A percentile compares a stretch with the other conserved stretches of the same genome.
Evolutionary conservation across 1,284 basidiomycete genomes (phyloP).

Genomic region (Cystobasidium sp.): DNA sequence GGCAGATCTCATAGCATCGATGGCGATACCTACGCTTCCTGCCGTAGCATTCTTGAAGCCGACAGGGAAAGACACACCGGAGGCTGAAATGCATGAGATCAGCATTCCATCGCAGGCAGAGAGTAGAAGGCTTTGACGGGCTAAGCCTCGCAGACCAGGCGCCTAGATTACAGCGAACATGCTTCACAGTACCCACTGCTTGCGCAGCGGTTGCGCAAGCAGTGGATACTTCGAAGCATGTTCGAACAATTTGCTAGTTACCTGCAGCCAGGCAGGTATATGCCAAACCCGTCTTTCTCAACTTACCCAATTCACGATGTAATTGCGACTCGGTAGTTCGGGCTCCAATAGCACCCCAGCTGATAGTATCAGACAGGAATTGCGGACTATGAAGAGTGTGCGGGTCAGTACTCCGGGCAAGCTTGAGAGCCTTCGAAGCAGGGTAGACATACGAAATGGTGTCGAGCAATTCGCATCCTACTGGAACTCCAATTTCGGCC

Average conservation of each 20-base stretch:
- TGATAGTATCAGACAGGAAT: conserved; percentile 70
- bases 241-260: too few relatives aligned
- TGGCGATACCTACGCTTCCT: conserved; percentile 77
- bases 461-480: conserved; percentile 90
- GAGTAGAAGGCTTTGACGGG: too few relatives aligned
- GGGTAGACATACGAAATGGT: conserved; percentile 55
- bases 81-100: conserved; percentile 60
- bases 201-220: too few relatives aligned
- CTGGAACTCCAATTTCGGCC: conserved; percentile 83
- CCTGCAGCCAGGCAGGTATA: not conserved
- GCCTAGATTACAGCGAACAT: too few relatives aligned
- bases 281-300: not conserved
- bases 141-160: too few relatives aligned
- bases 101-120: not conserved
- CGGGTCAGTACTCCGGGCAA: too few relatives aligned
- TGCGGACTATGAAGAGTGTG: conserved; percentile 56
- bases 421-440: not conserved
- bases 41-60: conserved; percentile 98
- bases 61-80: conserved; percentile 85
- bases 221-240: too few relatives aligned
- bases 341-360: conserved; percentile 98
- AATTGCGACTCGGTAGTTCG: conserved; percentile 72
- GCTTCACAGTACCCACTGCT: too few relatives aligned
- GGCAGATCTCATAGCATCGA: conserved; percentile 94
- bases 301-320: conserved; percentile 55